These are phyloP conservation scores for Blastomyces emzantsi DNA, from an alignment of 2,329 filamentous ascomycete genomes.

Conservation along the genomic window DNA sequence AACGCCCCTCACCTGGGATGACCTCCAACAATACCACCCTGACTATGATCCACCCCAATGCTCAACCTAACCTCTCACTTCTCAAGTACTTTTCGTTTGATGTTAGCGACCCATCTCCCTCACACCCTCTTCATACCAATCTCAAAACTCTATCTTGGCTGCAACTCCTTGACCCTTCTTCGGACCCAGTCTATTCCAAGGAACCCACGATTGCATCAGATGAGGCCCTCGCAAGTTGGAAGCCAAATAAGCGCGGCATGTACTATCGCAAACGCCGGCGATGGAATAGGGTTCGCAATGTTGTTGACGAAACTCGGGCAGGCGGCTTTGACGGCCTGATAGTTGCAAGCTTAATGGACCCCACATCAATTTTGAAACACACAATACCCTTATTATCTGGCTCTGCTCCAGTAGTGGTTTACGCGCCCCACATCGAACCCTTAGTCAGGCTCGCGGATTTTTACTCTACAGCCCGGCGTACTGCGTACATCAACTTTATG, in stretches of 20 bases:
- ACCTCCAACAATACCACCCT: slow-evolving; percentile 51
- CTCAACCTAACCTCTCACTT: slow-evolving; percentile 77
- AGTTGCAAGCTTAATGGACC: slow-evolving; percentile 74
- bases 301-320: slow-evolving; percentile 64
- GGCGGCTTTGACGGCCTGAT: slow-evolving; percentile 79
- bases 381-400: slow-evolving; percentile 72
- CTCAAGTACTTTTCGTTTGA: slow-evolving; percentile 89
- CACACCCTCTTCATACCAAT: slow-evolving; percentile 72
- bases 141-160: slow-evolving; percentile 85
- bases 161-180: slow-evolving; percentile 68
- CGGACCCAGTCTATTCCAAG: slow-evolving; percentile 63
- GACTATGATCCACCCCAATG: slow-evolving; percentile 70
- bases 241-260: slow-evolving; percentile 69
- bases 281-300: slow-evolving; percentile 61
- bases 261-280: slow-evolving; percentile 85
- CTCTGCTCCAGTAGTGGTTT: slow-evolving; percentile 77
- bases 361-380: slow-evolving; percentile 63
- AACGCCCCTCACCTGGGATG: slow-evolving; percentile 32
- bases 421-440: slow-evolving; percentile 71
- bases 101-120: slow-evolving; percentile 50
- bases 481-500: slow-evolving; percentile 52
- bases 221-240: slow-evolving; percentile 59
- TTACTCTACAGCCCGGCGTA: slow-evolving; percentile 70
- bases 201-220: slow-evolving; percentile 53
- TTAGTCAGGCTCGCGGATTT: slow-evolving; percentile 69